Conservation (phyloP, 352 stramenopile genomes). For the Peronospora tabacina region DNA sequence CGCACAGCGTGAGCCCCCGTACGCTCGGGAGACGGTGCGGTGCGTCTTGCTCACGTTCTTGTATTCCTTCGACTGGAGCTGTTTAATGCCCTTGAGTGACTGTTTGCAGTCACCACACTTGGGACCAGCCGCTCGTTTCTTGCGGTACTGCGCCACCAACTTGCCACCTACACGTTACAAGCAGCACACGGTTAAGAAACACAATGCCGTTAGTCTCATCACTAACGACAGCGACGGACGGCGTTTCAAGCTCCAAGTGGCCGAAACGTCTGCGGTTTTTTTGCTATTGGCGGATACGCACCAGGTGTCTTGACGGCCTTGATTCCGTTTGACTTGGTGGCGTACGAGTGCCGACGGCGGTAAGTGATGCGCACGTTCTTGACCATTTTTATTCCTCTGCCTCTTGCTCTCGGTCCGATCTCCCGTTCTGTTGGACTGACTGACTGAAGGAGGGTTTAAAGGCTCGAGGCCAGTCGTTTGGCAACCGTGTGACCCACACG, state of each 20-base stretch:
- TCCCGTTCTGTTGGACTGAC: slow-evolving; percentile 66
- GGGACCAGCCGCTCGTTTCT: slow-evolving; percentile 90
- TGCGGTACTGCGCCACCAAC: slow-evolving; percentile 90
- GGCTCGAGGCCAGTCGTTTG: slow-evolving; percentile 50
- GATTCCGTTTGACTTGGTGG: slow-evolving; percentile 92
- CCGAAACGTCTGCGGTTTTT: too few relatives aligned
- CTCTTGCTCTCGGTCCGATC: slow-evolving; percentile 54
- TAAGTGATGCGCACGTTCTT: slow-evolving; percentile 95
- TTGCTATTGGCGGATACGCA: too few relatives aligned
- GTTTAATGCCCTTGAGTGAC: slow-evolving; percentile 87
- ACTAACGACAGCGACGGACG: too few relatives aligned
- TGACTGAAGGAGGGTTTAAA: too few relatives aligned
- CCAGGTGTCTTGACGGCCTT: slow-evolving; percentile 94
- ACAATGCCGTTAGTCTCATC: too few relatives aligned
- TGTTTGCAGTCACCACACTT: slow-evolving; percentile 97
- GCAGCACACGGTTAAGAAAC: neutral
- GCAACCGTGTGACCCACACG: slow-evolving; percentile 15
- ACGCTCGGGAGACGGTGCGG: slow-evolving; percentile 93
- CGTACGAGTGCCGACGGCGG: slow-evolving; percentile 94
- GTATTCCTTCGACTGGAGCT: slow-evolving; percentile 62
- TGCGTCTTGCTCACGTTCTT: slow-evolving; percentile 84
- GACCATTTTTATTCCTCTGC: slow-evolving; percentile 71
- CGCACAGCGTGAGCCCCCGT: slow-evolving; percentile 93
- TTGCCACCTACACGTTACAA: slow-evolving; percentile 56
- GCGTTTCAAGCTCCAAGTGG: too few relatives aligned